These are phyloP conservation scores for Dryadomyces sulphureus DNA, from an alignment of 2,329 filamentous ascomycete genomes.

Conservation along the genomic window DNA sequence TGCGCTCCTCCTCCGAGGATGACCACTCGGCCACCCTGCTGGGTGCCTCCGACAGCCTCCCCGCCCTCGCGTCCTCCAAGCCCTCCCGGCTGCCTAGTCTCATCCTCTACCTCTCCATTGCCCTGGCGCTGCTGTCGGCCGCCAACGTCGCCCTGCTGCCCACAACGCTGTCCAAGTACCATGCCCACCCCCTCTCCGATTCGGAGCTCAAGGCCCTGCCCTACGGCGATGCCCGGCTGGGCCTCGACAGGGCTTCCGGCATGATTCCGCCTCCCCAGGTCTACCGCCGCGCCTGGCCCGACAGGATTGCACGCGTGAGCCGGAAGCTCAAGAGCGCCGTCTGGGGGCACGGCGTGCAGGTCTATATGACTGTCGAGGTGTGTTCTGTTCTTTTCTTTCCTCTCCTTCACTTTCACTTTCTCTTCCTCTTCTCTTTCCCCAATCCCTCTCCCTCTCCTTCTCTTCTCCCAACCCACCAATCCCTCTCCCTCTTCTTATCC, in stretches of 20 bases:
- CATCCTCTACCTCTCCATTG: not conserved
- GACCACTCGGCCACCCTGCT: not conserved
- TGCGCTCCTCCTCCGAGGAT: not conserved
- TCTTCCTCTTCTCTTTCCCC: not conserved
- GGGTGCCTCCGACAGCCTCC: not conserved
- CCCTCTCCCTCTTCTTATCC: not conserved
- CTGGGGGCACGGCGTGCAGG: not conserved
- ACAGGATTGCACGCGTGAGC: slow-evolving; percentile 1
- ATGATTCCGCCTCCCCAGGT: not conserved
- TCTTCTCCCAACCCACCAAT: too few relatives aligned
- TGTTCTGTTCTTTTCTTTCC: not conserved
- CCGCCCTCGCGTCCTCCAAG: not conserved
- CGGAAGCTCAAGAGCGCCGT: not conserved
- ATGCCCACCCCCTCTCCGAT: not conserved
- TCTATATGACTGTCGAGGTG: slow-evolving; percentile 2
- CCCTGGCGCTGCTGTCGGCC: not conserved
- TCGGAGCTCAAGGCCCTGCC: not conserved
- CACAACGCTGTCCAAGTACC: not conserved
- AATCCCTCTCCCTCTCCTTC: not conserved
- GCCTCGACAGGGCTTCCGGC: not conserved
- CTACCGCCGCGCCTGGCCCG: not conserved
- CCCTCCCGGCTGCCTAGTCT: not conserved
- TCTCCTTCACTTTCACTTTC: not conserved
- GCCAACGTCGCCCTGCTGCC: not conserved
- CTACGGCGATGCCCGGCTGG: not conserved